Percentiles rank a stretch among this genome's conserved stretches.
These are phyloP conservation scores for Backusella westeae DNA, from an alignment of 192 early-diverging fungal genomes.

Conservation along the genomic window DNA sequence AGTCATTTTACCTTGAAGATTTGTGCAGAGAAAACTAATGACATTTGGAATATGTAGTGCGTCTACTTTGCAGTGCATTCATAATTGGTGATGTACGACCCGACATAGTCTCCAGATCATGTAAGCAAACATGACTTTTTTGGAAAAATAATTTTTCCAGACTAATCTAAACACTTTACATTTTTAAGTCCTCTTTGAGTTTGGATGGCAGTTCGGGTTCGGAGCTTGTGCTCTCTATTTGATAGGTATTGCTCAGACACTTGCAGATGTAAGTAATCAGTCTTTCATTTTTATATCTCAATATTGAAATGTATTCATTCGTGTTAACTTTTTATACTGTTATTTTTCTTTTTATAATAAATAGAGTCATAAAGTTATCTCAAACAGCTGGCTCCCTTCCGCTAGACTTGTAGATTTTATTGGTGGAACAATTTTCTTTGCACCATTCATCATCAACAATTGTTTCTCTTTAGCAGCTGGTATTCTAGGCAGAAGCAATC, in stretches of 20 bases:
- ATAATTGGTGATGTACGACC: conserved; percentile 22
- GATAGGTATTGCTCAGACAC: conserved; percentile 34
- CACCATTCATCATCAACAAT: conserved; percentile 26
- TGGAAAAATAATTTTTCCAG: background rate
- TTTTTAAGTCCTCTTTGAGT: conserved; percentile 24
- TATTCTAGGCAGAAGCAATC: background rate
- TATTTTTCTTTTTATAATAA: no score
- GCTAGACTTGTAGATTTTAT: conserved; percentile 21
- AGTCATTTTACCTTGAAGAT: background rate
- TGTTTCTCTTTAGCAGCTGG: conserved; percentile 22
- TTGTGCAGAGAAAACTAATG: background rate
- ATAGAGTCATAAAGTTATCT: conserved; percentile 24
- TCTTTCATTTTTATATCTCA: background rate
- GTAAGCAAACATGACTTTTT: conserved; percentile 9
- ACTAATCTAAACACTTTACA: background rate
- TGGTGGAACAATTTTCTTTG: conserved; percentile 11
- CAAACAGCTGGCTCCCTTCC: conserved; percentile 26
- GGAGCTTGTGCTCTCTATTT: conserved; percentile 24
- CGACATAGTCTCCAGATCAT: conserved; percentile 19
- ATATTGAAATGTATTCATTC: background rate
- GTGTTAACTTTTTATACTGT: background rate
- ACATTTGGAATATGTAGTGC: conserved; percentile 6
- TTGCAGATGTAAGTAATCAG: conserved; percentile 23
- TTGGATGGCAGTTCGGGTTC: conserved; percentile 31
- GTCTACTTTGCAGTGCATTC: conserved; percentile 19